These are phyloP conservation scores for Vanderwaltozyma yarrowii DNA, from an alignment of 805 yeast species.

Conservation along the genomic window DNA sequence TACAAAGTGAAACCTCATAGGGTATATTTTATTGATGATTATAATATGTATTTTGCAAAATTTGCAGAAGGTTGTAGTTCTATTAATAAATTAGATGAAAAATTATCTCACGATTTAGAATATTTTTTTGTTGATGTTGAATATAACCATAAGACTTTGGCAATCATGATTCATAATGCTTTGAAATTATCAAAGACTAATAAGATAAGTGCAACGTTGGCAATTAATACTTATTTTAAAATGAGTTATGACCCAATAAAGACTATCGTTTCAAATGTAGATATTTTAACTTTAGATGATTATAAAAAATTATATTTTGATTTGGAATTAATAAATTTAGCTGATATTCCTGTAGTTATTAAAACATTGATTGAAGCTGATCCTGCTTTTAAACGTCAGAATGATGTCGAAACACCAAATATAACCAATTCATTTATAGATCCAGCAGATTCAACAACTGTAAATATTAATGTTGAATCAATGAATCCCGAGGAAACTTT, in stretches of 20 bases:
- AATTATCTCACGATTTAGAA: slow-evolving; percentile 34
- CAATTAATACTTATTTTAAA: slow-evolving; percentile 12
- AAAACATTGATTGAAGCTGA: slow-evolving; percentile 1
- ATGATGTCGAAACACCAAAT: too few relatives aligned
- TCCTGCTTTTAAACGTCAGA: not conserved
- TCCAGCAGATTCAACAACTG: not conserved
- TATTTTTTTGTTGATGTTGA: slow-evolving; percentile 25
- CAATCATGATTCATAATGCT: slow-evolving; percentile 46
- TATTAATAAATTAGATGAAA: slow-evolving; percentile 32
- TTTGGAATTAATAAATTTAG: slow-evolving; percentile 25
- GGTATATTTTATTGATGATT: slow-evolving; percentile 49
- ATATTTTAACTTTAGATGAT: slow-evolving; percentile 23
- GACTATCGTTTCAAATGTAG: slow-evolving; percentile 18
- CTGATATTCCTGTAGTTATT: slow-evolving; percentile 19
- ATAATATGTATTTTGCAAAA: slow-evolving; percentile 50
- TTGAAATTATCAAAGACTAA: slow-evolving; percentile 9
- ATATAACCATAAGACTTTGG: slow-evolving; percentile 49
- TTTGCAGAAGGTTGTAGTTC: slow-evolving; percentile 16
- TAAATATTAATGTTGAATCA: not conserved
- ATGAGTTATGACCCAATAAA: slow-evolving; percentile 13
- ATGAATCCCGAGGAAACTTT: not conserved
- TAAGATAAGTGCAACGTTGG: not conserved
- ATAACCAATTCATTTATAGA: too few relatives aligned
- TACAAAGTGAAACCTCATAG: slow-evolving; percentile 36
- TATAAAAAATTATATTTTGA: slow-evolving; percentile 30